Conservation (phyloP, 2,329 filamentous ascomycete species). For the Penicillium polonicum region DNA sequence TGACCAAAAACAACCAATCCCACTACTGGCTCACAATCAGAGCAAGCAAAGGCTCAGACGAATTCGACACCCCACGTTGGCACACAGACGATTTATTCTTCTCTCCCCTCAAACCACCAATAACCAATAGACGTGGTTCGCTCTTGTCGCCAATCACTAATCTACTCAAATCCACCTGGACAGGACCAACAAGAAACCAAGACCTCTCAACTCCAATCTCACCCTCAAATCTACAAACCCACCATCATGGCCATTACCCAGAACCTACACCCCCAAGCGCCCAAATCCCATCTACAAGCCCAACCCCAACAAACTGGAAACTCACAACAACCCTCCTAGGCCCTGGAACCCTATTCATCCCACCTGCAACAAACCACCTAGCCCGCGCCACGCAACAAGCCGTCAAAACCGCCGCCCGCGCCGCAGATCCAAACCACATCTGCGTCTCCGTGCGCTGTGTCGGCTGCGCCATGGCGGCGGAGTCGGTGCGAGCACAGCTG, state of each 20-base stretch:
- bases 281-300: slow-evolving; percentile 4
- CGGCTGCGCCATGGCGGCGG: slow-evolving; percentile 46
- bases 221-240: not conserved
- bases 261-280: not conserved
- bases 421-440: slow-evolving; percentile 35
- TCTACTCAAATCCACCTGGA: not conserved
- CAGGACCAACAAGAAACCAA: not conserved
- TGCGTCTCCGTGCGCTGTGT: slow-evolving; percentile 47
- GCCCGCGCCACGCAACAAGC: slow-evolving; percentile 37
- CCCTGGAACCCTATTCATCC: slow-evolving; percentile 49
- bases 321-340: slow-evolving; percentile 50
- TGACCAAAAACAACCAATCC: slow-evolving; percentile 36
- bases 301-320: slow-evolving; percentile 49
- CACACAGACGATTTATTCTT: slow-evolving; percentile 54
- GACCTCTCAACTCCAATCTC: not conserved
- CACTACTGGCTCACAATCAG: slow-evolving; percentile 53
- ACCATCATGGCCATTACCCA: slow-evolving; percentile 7
- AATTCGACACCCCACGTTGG: slow-evolving; percentile 50
- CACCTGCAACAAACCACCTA: slow-evolving; percentile 25
- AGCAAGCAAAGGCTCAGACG: slow-evolving; percentile 44
- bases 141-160: not conserved
- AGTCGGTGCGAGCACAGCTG: slow-evolving; percentile 15
- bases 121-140: slow-evolving; percentile 9
- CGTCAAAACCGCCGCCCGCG: slow-evolving; percentile 28
- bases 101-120: slow-evolving; percentile 16